These are phyloP conservation scores for Sugiyamaella chiloensis DNA, from an alignment of 805 yeast genomes.

Conservation along the genomic window DNA sequence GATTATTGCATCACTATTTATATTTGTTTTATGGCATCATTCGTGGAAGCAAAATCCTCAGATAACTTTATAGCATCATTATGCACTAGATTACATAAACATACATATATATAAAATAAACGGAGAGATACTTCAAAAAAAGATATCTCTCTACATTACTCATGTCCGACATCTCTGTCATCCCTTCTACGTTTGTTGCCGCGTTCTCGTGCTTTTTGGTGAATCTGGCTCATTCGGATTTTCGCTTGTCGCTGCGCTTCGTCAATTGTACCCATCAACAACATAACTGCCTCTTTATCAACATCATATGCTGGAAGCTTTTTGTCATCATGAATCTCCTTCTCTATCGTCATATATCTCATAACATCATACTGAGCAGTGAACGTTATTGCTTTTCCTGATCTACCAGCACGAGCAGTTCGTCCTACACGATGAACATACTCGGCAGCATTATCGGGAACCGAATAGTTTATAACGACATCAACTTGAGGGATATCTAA, in stretches of 20 bases:
- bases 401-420: constrained; percentile 96
- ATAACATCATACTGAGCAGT: constrained; percentile 95
- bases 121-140: not conserved
- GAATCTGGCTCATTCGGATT: constrained; percentile 68
- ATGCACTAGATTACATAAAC: not conserved
- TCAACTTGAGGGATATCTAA: constrained; percentile 92
- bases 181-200: constrained; percentile 42
- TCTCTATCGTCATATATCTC: constrained; percentile 81
- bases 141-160: constrained; percentile 13
- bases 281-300: constrained; percentile 69
- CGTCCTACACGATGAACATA: constrained; percentile 97
- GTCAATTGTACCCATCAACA: constrained; percentile 82
- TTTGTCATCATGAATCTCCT: constrained; percentile 63
- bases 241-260: constrained; percentile 90
- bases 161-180: constrained; percentile 47
- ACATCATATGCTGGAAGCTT: constrained; percentile 81
- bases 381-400: constrained; percentile 78
- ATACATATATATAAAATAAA: too few relatives aligned
- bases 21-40: constrained; percentile 20
- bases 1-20: constrained; percentile 21
- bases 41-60: constrained; percentile 19
- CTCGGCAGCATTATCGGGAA: constrained; percentile 94
- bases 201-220: constrained; percentile 41
- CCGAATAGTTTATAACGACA: constrained; percentile 84
- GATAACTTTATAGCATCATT: constrained; percentile 3